These are phyloP conservation scores for Alternaria atra DNA, from an alignment of 2,329 filamentous ascomycete genomes.

Conservation along the genomic window DNA sequence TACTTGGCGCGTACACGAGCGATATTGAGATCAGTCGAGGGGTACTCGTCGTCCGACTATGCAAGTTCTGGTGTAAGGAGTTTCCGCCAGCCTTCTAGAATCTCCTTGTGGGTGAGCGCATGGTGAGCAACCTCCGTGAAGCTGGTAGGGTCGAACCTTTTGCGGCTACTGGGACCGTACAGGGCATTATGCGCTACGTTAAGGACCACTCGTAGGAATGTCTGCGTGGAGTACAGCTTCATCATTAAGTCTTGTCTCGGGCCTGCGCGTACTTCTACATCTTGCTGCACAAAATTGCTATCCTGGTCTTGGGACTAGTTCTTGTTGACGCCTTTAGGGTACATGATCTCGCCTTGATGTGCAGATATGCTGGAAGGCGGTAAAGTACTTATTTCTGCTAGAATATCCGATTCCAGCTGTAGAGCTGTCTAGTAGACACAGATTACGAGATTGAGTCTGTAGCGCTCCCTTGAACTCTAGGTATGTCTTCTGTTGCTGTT, in stretches of 20 bases:
- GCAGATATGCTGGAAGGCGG: slow-evolving; percentile 68
- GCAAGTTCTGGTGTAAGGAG: slow-evolving; percentile 62
- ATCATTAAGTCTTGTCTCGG: slow-evolving; percentile 55
- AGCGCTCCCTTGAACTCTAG: slow-evolving; percentile 36
- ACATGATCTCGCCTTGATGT: slow-evolving; percentile 69
- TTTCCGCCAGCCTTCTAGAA: slow-evolving; percentile 64
- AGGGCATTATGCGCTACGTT: slow-evolving; percentile 65
- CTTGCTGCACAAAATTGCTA: slow-evolving; percentile 12
- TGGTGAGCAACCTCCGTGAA: slow-evolving; percentile 41
- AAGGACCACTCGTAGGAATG: slow-evolving; percentile 66
- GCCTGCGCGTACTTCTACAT: slow-evolving; percentile 16
- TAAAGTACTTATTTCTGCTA: slow-evolving; percentile 78
- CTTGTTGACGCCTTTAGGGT: slow-evolving; percentile 68
- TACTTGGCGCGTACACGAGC: slow-evolving; percentile 92
- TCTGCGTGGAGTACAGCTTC: slow-evolving; percentile 69
- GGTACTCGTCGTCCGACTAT: slow-evolving; percentile 74
- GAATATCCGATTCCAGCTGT: slow-evolving; percentile 91
- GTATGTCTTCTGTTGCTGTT: slow-evolving; percentile 25
- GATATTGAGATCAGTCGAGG: slow-evolving; percentile 77
- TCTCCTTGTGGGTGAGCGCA: slow-evolving; percentile 49
- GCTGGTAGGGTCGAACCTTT: slow-evolving; percentile 46
- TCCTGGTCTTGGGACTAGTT: slow-evolving; percentile 31
- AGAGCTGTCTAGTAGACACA: slow-evolving; percentile 92
- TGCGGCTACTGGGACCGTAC: slow-evolving; percentile 55
- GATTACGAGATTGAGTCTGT: slow-evolving; percentile 54